A percentile compares a stretch with the other conserved stretches of the same genome.
These are phyloP conservation scores for Tuctoria greenei DNA, from an alignment of 176 grass and related monocot genomes.

Conservation along the genomic window DNA sequence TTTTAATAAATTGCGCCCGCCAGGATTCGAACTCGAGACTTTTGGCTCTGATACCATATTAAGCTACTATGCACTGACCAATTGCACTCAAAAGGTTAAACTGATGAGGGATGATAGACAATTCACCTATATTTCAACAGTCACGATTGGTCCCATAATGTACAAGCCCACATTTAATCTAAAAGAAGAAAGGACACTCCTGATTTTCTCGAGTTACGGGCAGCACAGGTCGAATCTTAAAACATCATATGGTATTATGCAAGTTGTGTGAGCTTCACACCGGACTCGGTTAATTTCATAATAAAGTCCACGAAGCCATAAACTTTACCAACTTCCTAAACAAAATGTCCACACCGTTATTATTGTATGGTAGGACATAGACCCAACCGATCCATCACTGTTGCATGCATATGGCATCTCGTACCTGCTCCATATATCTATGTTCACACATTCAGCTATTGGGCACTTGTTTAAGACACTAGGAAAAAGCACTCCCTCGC, in stretches of 20 bases:
- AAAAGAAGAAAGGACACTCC: not conserved
- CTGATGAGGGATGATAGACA: no score
- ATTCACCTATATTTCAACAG: no score
- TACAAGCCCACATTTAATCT: not conserved
- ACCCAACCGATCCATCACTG: not conserved
- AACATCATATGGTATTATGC: not conserved
- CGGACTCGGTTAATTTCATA: not conserved
- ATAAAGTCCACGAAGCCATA: not conserved
- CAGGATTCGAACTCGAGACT: no score
- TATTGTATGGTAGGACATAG: not conserved
- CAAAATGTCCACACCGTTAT: not conserved
- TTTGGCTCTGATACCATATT: no score
- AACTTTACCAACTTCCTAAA: not conserved
- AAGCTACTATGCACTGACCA: no score
- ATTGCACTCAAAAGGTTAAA: no score
- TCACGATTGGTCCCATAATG: not conserved
- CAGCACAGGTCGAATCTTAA: not conserved
- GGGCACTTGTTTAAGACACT: not conserved
- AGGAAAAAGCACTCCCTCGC: not conserved
- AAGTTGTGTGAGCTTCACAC: not conserved
- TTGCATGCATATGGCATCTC: not conserved
- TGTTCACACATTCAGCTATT: not conserved
- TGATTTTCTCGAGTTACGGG: not conserved
- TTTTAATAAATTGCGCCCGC: no score
- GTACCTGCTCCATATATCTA: not conserved